These are phyloP conservation scores for Paulownia fortunei DNA, from an alignment of 257 asterid genomes.

Conservation along the genomic window DNA sequence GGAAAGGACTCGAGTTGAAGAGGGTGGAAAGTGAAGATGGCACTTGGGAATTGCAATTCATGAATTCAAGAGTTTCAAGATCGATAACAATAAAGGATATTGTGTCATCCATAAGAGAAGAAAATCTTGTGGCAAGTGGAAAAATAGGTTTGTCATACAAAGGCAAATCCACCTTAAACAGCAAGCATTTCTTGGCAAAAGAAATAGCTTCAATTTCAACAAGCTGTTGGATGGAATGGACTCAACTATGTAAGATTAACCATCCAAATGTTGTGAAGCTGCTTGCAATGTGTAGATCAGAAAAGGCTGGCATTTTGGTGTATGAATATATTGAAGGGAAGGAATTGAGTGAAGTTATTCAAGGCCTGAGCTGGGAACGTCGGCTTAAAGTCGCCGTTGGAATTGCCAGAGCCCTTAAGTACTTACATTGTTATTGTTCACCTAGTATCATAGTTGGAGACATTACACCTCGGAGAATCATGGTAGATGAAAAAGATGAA, in stretches of 20 bases:
- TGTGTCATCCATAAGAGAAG: conserved; percentile 50
- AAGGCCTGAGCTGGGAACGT: conserved; percentile 53
- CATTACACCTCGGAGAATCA: conserved; percentile 46
- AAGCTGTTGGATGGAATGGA: conserved; percentile 44
- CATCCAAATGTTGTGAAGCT: conserved; percentile 73
- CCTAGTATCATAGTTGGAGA: conserved; percentile 60
- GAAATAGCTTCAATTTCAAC: conserved; percentile 36
- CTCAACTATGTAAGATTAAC: conserved; percentile 39
- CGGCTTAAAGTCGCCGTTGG: conserved; percentile 70
- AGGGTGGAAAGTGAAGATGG: conserved; percentile 60
- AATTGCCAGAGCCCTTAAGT: conserved; percentile 61
- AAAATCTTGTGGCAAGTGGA: conserved; percentile 53
- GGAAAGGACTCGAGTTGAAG: conserved; percentile 36
- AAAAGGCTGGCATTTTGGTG: conserved; percentile 60
- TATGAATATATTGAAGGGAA: conserved; percentile 70
- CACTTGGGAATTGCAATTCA: conserved; percentile 63
- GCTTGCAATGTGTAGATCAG: conserved; percentile 66
- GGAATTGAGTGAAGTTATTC: conserved; percentile 49
- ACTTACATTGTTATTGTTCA: conserved; percentile 57
- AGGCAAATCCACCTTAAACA: conserved; percentile 41
- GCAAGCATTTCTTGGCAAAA: conserved; percentile 46
- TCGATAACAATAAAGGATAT: conserved; percentile 55
- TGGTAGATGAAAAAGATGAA: conserved; percentile 62
- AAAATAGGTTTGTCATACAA: conserved; percentile 41
- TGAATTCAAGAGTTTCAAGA: conserved; percentile 44